Evolutionary conservation across 1,284 basidiomycete species (phyloP), one percentile per base, ranked within the genome.

Genomic region (Fomitopsis schrenkii): DNA sequence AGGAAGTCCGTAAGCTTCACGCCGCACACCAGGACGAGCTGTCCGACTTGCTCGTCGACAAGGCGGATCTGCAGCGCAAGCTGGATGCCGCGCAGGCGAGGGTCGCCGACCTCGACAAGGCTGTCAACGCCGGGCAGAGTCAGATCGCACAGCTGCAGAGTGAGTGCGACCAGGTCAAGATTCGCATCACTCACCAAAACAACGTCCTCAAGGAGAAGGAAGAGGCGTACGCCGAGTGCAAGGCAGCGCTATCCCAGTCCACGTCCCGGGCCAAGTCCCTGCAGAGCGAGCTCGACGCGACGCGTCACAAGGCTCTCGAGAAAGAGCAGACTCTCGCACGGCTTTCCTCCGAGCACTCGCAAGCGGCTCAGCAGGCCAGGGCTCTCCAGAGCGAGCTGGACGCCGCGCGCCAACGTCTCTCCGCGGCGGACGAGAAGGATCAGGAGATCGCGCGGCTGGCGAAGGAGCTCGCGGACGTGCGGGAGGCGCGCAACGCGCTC

Each of bases 401-500:
- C 63, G 83, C 84, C 53, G 82, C 84, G 17, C 82, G 80, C 46
- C 67, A 67, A 50, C 64, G 71, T 26, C 76, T 80, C 53, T 70
- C 75, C 40, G 77, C 77, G 26, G 71, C 79, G 45, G 77, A 80
- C 28, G 48, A 74, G 80, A 57, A 83, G 52, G 52, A 54, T 33
- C 33, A 54, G 52, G 52, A 54, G 52, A 75, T 86, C 42, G 76
- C 79, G 33, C 83, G 81, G 28, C 75, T 91, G 57, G 80, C 70
- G 30, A 80, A 82, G 63, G 86, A 89, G 60, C 75, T 91, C 36
- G 74, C 82, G 17, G 78, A 78, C 63, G 69, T 68, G 42, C 85
- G 86, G 62, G 88, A 91, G 59, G 89, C 93, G 63, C 76, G 88
- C 52, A 72, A 76, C 46, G 83, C 83, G 12, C 72, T 83, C 35